Evolutionary conservation across 1,284 basidiomycete genomes (phyloP).

Genomic region (Golubevia pallescens): DNA sequence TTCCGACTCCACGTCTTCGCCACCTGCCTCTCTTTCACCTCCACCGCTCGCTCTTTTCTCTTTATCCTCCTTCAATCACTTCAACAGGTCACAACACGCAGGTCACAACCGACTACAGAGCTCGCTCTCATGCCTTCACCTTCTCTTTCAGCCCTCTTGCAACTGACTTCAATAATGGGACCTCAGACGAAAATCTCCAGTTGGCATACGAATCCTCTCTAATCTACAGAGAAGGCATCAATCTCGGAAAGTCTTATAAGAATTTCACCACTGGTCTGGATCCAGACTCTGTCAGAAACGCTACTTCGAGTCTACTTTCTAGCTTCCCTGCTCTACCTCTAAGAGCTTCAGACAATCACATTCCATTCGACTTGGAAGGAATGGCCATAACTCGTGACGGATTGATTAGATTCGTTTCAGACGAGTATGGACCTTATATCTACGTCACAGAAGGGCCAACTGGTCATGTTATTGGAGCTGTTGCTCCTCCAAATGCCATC

Average conservation of each 20-base stretch:
- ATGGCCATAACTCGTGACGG: slow-evolving; percentile 71
- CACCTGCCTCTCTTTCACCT: too few species aligned
- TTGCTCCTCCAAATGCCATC: slow-evolving; percentile 72
- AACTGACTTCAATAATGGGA: slow-evolving; percentile 68
- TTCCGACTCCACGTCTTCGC: too few species aligned
- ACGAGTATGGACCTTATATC: slow-evolving; percentile 77
- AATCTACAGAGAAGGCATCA: slow-evolving; percentile 68
- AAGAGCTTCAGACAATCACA: slow-evolving; percentile 66
- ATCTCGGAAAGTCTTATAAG: slow-evolving; percentile 53
- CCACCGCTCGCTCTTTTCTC: slow-evolving; percentile 3
- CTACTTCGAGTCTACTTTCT: slow-evolving; percentile 22
- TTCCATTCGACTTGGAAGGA: slow-evolving; percentile 73
- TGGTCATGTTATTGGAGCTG: slow-evolving; percentile 70
- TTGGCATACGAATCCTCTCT: slow-evolving; percentile 70
- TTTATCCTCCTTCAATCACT: not conserved
- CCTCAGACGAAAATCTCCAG: slow-evolving; percentile 70
- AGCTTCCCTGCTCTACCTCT: slow-evolving; percentile 37
- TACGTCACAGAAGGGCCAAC: slow-evolving; percentile 68
- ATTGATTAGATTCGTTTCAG: slow-evolving; percentile 68
- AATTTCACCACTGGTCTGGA: slow-evolving; percentile 73
- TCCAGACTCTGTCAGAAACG: slow-evolving; percentile 68
- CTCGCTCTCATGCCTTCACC: slow-evolving; percentile 70
- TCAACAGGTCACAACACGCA: slow-evolving; percentile 2
- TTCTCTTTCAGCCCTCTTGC: slow-evolving; percentile 70
- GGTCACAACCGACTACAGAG: slow-evolving; percentile 71